Evolutionary conservation across 768 basidiomycete species (phyloP), one percentile per base, ranked within the genome.

Genomic region (Tulasnella sp.): DNA sequence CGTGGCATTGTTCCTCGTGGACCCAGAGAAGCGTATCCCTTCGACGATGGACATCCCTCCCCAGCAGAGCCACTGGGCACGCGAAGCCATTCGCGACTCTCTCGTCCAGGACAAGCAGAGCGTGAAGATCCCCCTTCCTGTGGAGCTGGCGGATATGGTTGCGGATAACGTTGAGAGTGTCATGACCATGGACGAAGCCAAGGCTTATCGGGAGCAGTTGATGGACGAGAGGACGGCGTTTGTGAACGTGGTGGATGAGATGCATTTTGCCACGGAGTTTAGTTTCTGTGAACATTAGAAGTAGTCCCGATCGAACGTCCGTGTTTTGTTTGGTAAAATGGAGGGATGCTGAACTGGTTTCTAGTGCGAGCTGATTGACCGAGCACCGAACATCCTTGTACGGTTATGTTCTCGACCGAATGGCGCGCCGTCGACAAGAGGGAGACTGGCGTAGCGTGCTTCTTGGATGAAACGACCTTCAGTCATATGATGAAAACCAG

Each of bases 231-330:
- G 73, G 55, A 74, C 71, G 26, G n/a, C 29, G 35, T 46, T 74
- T 35, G 39, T 78, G 1, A n/a, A 16, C 13, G 73, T 55, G 11
- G n/a, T 55, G 32, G 51, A 73, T 72, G 55, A 74, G 35, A 13
- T 26, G 26, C 70, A 71, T 35, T 78, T 78, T 39, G 46, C 16
- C 16, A 44, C 42, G 13, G 39, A 46, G 51, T 78, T 78, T 48
- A 78, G 48, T 37, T 61, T 74, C 40, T 78, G 77, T 42, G 77
- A 77, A 55, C 77, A 77, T 37, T 77, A 40, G 26, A 42, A 32
- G 37, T 46, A 18, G 29, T 10, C 32, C 23, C 29, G 0, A 16
- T 5, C 32, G 32, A 67, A 5, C 16, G 26, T 5, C 5, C 16
- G 5, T 29, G 26, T 18, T 67, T 15, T 35, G 3, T 18, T 11